Evolutionary conservation across 257 asterid species (phyloP).

Genomic region (Nicotiana attenuata): DNA sequence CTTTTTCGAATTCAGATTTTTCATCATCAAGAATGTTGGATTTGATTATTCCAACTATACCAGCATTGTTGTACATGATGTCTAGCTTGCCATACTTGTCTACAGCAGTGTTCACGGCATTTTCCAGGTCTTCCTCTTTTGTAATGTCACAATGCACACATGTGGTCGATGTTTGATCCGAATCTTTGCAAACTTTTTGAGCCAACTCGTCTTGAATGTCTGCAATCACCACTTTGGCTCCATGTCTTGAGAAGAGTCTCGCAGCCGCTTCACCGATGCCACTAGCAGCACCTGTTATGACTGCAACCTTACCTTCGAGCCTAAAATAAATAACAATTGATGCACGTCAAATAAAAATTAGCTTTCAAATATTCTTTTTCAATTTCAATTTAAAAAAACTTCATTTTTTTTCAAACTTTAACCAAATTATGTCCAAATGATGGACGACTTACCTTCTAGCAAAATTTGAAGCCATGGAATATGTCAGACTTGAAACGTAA

Average conservation of each 20-base stretch:
- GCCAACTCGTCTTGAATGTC: constrained; percentile 34
- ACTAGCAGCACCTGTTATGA: constrained; percentile 29
- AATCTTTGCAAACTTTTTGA: constrained; percentile 15
- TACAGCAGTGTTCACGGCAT: constrained; percentile 4
- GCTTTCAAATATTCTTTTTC: too few species aligned
- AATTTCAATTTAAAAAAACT: too few species aligned
- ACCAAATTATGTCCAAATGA: too few species aligned
- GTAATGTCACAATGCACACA: constrained; percentile 21
- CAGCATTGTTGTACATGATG: constrained; percentile 35
- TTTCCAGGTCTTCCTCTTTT: constrained; percentile 8
- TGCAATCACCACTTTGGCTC: constrained; percentile 48
- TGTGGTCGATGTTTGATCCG: constrained; percentile 14
- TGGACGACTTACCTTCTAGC: too few species aligned
- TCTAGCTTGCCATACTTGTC: constrained; percentile 28
- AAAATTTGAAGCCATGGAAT: too few species aligned
- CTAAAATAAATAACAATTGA: neutral
- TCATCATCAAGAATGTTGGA: constrained; percentile 17
- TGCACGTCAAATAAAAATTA: neutral
- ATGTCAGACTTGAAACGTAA: too few species aligned
- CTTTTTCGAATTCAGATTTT: constrained; percentile 14
- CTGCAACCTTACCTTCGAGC: constrained; percentile 46
- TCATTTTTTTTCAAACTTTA: too few species aligned
- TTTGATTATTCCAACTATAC: constrained; percentile 2
- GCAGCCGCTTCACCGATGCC: constrained; percentile 43
- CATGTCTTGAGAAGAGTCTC: constrained; percentile 25